Conservation (phyloP, 2,329 filamentous ascomycete species). For the Ascosphaera acerosa region DNA sequence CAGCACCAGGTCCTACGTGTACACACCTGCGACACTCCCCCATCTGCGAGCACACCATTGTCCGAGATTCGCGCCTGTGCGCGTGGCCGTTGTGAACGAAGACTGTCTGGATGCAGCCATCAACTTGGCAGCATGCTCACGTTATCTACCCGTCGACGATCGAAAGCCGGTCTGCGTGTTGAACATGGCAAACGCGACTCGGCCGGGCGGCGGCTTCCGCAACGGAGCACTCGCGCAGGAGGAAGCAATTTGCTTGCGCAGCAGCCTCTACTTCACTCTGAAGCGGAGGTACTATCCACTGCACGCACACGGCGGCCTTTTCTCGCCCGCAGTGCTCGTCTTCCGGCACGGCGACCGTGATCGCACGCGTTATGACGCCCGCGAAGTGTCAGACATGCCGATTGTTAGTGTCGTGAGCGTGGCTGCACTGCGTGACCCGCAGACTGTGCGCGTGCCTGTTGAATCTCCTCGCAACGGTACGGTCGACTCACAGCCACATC, state of each 20-base stretch:
- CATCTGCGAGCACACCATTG: slow-evolving; percentile 19
- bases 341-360: slow-evolving; percentile 26
- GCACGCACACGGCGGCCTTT: slow-evolving; percentile 25
- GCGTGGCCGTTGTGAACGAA: slow-evolving; percentile 23
- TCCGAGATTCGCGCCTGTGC: slow-evolving; percentile 20
- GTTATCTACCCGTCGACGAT: slow-evolving; percentile 9
- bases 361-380: slow-evolving; percentile 22
- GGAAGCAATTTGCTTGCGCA: slow-evolving; percentile 41
- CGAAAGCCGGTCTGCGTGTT: slow-evolving; percentile 29
- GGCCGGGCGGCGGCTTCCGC: slow-evolving; percentile 37
- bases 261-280: slow-evolving; percentile 18
- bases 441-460: slow-evolving; percentile 5
- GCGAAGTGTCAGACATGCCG: slow-evolving; percentile 17
- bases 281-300: slow-evolving; percentile 28
- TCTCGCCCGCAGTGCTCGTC: slow-evolving; percentile 34
- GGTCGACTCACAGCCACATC: background rate
- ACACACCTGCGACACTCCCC: slow-evolving; percentile 14
- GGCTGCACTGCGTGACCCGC: slow-evolving; percentile 27
- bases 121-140: slow-evolving; percentile 9
- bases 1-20: slow-evolving; percentile 17
- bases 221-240: slow-evolving; percentile 39
- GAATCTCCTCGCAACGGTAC: background rate
- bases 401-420: slow-evolving; percentile 35
- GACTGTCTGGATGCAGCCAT: slow-evolving; percentile 34
- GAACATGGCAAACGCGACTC: slow-evolving; percentile 36